A percentile compares a stretch with the other conserved stretches of the same genome.
Evolutionary conservation across 257 asterid species (phyloP).

Genomic region (Solanum sejunctum): DNA sequence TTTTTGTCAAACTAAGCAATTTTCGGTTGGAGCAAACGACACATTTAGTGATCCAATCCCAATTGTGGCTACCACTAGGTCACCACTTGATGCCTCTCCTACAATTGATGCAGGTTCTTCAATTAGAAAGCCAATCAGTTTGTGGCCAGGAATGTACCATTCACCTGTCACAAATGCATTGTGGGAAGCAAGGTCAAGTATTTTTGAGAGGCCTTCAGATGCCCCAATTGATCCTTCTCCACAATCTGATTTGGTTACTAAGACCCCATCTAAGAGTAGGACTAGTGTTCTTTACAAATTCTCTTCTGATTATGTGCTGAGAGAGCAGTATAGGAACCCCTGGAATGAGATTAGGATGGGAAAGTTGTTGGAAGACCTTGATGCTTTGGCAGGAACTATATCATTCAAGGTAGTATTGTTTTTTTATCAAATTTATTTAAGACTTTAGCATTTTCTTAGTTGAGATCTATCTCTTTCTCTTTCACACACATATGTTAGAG

Average conservation of each 20-base stretch:
- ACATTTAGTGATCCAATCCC: constrained; percentile 3
- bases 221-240: constrained; percentile 16
- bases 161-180: constrained; percentile 89
- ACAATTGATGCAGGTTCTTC: constrained; percentile 80
- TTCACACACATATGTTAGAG: background rate
- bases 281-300: constrained; percentile 55
- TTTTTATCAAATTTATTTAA: background rate
- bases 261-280: constrained; percentile 56
- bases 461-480: too few relatives aligned
- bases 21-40: constrained; percentile 27
- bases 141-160: constrained; percentile 93
- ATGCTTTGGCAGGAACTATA: constrained; percentile 94
- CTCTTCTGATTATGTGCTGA: constrained; percentile 59
- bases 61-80: constrained; percentile 14
- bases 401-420: constrained; percentile 50
- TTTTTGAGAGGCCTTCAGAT: constrained; percentile 33
- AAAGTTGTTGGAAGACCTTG: constrained; percentile 93
- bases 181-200: constrained; percentile 79
- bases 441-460: background rate
- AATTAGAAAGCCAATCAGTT: constrained; percentile 66
- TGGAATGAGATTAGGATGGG: constrained; percentile 88
- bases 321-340: constrained; percentile 88
- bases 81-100: constrained; percentile 4
- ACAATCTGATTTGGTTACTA: constrained; percentile 34
- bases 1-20: constrained; percentile 20